Conservation (phyloP, 805 yeast species). For the Yarrowia sp. region DNA sequence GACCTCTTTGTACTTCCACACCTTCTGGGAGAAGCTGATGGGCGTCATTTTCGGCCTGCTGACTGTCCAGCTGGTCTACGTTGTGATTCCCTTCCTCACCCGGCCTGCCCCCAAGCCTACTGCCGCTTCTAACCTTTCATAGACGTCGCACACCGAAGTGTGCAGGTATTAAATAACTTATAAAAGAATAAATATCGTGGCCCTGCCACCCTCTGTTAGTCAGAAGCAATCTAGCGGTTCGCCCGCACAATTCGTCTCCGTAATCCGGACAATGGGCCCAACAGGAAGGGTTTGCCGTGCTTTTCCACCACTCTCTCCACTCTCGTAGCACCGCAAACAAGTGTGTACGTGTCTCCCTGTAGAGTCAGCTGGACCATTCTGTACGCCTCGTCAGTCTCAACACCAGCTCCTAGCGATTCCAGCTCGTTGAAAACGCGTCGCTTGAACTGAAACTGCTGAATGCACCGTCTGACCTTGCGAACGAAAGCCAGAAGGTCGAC, state of each 20-base stretch:
- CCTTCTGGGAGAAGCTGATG: conserved; percentile 66
- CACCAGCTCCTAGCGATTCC: background rate
- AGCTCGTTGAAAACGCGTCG: background rate
- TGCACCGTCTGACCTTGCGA: background rate
- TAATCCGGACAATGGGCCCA: background rate
- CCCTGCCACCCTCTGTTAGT: background rate
- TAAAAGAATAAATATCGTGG: conserved; percentile 10
- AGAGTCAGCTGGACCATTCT: background rate
- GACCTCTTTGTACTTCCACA: conserved; percentile 84
- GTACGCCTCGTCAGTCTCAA: conserved; percentile 6
- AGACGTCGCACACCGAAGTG: background rate
- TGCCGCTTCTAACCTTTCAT: background rate
- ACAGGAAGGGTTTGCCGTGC: background rate
- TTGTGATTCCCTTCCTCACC: conserved; percentile 28
- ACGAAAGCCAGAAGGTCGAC: background rate
- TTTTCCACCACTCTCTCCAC: conserved; percentile 5
- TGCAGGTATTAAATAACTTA: conserved; percentile 14
- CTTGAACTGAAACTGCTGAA: background rate
- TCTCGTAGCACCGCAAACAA: background rate
- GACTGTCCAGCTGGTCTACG: conserved; percentile 50
- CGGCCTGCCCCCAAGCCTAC: conserved; percentile 12
- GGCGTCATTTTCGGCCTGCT: conserved; percentile 65
- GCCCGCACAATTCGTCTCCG: background rate
- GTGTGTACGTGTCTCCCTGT: background rate
- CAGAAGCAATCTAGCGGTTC: background rate